Conservation (phyloP, 805 yeast genomes). For the Spathaspora girioi region DNA sequence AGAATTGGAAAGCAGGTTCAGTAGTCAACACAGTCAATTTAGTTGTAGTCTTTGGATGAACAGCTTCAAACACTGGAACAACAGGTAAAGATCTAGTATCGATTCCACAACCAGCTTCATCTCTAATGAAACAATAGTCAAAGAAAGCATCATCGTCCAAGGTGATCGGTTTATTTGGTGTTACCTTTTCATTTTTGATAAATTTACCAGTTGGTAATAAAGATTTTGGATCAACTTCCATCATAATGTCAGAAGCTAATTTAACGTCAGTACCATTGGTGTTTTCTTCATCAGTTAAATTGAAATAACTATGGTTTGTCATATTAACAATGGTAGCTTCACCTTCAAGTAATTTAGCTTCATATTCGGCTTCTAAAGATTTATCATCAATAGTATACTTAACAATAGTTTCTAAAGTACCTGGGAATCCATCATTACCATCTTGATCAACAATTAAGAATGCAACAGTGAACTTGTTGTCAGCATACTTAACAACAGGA, state of each 20-base stretch:
- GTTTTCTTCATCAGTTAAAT: constrained; percentile 29
- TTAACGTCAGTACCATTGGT: constrained; percentile 30
- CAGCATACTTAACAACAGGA: constrained; percentile 41
- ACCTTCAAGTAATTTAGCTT: constrained; percentile 30
- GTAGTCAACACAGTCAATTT: constrained; percentile 47
- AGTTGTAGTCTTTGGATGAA: constrained; percentile 41
- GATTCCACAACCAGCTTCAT: constrained; percentile 25
- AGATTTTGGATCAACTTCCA: constrained; percentile 38
- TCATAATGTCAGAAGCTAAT: constrained; percentile 33
- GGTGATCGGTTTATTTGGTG: constrained; percentile 15
- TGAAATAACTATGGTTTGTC: constrained; percentile 65
- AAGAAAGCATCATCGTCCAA: constrained; percentile 24
- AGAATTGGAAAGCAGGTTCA: constrained; percentile 65
- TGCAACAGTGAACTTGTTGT: constrained; percentile 27
- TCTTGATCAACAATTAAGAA: constrained; percentile 44
- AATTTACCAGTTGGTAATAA: constrained; percentile 46
- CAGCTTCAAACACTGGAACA: constrained; percentile 38
- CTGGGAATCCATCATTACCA: constrained; percentile 59
- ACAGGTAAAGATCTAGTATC: constrained; percentile 47
- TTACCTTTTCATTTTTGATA: constrained; percentile 20
- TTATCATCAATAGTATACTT: constrained; percentile 40
- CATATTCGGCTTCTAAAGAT: constrained; percentile 47
- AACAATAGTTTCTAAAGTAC: constrained; percentile 45
- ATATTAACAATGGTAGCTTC: constrained; percentile 51
- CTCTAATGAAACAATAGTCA: constrained; percentile 49